Evolutionary conservation across 768 basidiomycete genomes (phyloP).

Genomic region (Chiua virens): DNA sequence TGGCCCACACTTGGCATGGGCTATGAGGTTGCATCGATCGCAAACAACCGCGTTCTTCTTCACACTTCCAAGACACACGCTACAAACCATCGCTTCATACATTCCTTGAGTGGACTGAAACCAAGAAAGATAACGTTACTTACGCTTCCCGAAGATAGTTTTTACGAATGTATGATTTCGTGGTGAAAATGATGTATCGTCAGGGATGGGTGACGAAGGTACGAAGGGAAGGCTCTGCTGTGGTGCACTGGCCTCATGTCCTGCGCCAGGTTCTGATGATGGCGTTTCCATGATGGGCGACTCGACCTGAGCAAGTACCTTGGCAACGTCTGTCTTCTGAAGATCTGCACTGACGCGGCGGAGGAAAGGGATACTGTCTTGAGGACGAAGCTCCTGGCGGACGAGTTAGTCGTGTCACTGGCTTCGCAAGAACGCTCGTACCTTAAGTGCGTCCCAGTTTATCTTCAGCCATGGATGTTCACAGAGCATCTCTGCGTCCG

Average conservation of each 20-base stretch:
- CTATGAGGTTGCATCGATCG: conserved; percentile 85
- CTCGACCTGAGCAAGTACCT: conserved; percentile 47
- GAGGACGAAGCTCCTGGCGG: conserved; percentile 73
- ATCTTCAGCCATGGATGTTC: conserved; percentile 90
- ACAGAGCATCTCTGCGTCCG: conserved; percentile 80
- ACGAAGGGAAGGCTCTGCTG: conserved; percentile 40
- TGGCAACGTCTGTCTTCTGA: conserved; percentile 66
- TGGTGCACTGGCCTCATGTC: conserved; percentile 40
- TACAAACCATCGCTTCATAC: conserved; percentile 74
- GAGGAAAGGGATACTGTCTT: conserved; percentile 95
- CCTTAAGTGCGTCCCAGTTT: conserved; percentile 79
- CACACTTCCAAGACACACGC: conserved; percentile 75
- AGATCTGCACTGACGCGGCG: conserved; percentile 87
- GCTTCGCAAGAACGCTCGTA: conserved; percentile 30
- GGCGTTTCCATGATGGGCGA: conserved; percentile 33
- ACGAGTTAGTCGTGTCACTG: not conserved
- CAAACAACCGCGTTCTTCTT: conserved; percentile 90
- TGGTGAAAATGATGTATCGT: conserved; percentile 49
- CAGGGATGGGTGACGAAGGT: conserved; percentile 28
- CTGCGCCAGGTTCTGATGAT: conserved; percentile 45
- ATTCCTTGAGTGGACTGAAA: conserved; percentile 7
- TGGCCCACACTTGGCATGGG: conserved; percentile 73
- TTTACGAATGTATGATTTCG: conserved; percentile 85
- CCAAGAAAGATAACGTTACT: conserved; percentile 31
- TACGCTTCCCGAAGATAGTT: conserved; percentile 91